phyloP scores from a whole-genome alignment of 768 basidiomycete species.

The Xanthoconium stramineum region DNA sequence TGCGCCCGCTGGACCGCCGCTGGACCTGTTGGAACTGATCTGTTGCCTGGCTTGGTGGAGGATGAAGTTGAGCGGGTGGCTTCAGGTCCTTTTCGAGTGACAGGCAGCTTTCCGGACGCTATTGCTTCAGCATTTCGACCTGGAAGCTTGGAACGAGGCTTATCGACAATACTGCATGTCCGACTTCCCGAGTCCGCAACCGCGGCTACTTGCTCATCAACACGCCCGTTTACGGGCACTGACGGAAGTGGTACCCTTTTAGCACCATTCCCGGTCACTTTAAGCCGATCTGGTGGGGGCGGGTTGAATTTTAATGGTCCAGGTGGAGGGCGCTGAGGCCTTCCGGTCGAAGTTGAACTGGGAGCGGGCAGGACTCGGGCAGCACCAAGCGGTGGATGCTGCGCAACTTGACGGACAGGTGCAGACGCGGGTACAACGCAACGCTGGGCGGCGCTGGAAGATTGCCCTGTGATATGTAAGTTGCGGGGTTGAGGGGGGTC shows the following conservation, averaged over 20 bases:
- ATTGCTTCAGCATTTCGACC: constrained; percentile 1
- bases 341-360: constrained; percentile 7
- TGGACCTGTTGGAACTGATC: neutral
- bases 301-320: constrained; percentile 21
- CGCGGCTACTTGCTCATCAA: constrained; percentile 1
- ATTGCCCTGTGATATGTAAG: constrained; percentile 14
- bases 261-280: constrained; percentile 29
- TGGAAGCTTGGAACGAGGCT: constrained; percentile 11
- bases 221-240: neutral
- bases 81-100: constrained; percentile 10
- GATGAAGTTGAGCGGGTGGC: constrained; percentile 1
- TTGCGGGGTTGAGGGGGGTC: constrained; percentile 13
- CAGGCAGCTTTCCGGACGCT: neutral
- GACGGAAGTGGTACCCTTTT: constrained; percentile 32
- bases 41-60: constrained; percentile 9
- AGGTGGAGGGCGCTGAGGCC: constrained; percentile 27
- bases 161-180: neutral
- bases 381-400: constrained; percentile 2
- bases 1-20: constrained; percentile 5
- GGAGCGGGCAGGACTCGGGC: constrained; percentile 1
- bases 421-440: constrained; percentile 13
- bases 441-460: constrained; percentile 20
- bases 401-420: constrained; percentile 8
- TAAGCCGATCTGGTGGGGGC: constrained; percentile 22
- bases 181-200: constrained; percentile 1